phyloP scores from a whole-genome alignment of 2,329 filamentous ascomycete genomes.

The Colletotrichum sublineola region DNA sequence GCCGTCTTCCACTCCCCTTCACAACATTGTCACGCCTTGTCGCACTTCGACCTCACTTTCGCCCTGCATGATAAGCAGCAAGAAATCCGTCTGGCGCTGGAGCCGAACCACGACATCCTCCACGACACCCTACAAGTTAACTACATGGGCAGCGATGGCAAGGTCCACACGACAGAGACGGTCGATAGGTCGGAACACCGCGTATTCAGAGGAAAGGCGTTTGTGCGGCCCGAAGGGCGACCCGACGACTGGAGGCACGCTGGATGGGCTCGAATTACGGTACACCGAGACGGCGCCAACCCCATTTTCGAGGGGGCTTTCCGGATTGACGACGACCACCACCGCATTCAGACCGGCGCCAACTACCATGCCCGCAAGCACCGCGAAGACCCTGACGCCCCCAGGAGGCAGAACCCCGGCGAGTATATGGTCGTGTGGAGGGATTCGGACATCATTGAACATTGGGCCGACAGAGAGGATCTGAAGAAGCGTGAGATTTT shows the following conservation, averaged over 20 bases:
- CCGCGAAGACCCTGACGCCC: conserved; percentile 76
- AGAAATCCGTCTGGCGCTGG: conserved; percentile 81
- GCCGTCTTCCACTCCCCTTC: conserved; percentile 83
- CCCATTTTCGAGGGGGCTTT: conserved; percentile 95
- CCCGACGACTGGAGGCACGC: conserved; percentile 79
- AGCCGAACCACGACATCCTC: conserved; percentile 93
- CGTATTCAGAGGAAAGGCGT: conserved; percentile 86
- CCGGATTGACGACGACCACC: conserved; percentile 82
- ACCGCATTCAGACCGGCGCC: conserved; percentile 84
- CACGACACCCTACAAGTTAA: conserved; percentile 80
- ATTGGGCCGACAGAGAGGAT: conserved; percentile 65
- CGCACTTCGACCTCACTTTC: conserved; percentile 89
- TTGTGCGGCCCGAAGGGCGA: conserved; percentile 67
- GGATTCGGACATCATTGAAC: conserved; percentile 81
- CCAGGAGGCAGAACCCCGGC: conserved; percentile 61
- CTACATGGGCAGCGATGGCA: conserved; percentile 79
- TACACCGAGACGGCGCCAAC: conserved; percentile 79
- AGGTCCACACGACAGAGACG: conserved; percentile 73
- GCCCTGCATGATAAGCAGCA: conserved; percentile 75
- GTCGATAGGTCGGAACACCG: conserved; percentile 81
- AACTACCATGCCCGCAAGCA: conserved; percentile 82
- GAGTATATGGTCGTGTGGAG: conserved; percentile 93
- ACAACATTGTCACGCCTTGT: conserved; percentile 82
- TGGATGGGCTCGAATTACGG: conserved; percentile 87
- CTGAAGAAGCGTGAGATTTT: conserved; percentile 69